Percentiles rank a stretch among this genome's conserved stretches.
Evolutionary conservation across 306 rosid genomes (phyloP).

Genomic region (Elaeagnus macrophylla): DNA sequence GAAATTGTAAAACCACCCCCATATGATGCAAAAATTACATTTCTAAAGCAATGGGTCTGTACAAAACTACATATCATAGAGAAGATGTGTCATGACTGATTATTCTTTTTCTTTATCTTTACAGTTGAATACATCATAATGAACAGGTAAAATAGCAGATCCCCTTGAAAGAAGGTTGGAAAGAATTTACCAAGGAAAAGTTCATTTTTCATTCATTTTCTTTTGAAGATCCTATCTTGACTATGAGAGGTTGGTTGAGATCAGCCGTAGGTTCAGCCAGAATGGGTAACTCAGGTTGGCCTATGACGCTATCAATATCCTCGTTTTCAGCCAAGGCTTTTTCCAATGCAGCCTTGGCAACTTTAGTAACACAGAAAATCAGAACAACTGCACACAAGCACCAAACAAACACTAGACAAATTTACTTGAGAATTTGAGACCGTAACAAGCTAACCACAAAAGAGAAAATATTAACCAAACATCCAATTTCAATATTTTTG

Average conservation of each 20-base stretch:
- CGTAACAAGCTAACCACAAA: conserved; percentile 1
- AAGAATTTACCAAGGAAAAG: conserved; percentile 49
- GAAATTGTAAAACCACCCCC: conserved; percentile 18
- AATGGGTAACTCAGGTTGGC: conserved; percentile 32
- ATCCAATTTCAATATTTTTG: neutral
- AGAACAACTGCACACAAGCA: conserved; percentile 50
- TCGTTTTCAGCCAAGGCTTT: conserved; percentile 74
- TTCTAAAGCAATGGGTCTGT: no score
- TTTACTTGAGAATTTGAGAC: neutral
- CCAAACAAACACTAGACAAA: conserved; percentile 15
- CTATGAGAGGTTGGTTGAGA: conserved; percentile 65
- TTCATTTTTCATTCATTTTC: conserved; percentile 35
- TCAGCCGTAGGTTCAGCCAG: conserved; percentile 36
- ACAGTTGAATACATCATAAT: no score
- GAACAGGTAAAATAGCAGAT: neutral
- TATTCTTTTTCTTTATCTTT: no score
- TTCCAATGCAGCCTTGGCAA: conserved; percentile 77
- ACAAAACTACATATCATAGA: no score
- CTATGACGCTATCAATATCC: conserved; percentile 28
- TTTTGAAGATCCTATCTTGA: conserved; percentile 43
- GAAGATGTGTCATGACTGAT: no score
- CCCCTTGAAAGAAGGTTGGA: conserved; percentile 16
- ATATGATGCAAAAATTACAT: conserved; percentile 18
- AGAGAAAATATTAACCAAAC: neutral
- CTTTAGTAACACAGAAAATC: conserved; percentile 61